Evolutionary conservation across 2,329 filamentous ascomycete genomes (phyloP).

Genomic region (Cadophora luteo-olivacea): DNA sequence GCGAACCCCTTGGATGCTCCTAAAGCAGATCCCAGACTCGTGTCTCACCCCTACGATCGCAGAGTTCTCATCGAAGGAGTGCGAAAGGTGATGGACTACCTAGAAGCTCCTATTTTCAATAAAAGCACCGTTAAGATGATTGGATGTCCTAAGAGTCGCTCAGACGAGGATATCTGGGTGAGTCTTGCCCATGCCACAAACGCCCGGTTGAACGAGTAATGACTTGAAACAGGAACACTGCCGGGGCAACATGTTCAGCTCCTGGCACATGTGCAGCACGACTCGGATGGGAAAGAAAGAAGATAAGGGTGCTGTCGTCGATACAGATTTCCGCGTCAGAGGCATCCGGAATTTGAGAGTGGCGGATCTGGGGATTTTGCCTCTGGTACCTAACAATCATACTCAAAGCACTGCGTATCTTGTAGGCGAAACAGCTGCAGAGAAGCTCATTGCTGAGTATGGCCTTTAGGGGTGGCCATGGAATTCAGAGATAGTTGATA

Average conservation of each 20-base stretch:
- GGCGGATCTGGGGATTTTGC: conserved; percentile 58
- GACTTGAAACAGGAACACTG: conserved; percentile 47
- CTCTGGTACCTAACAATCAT: conserved; percentile 57
- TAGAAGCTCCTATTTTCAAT: conserved; percentile 52
- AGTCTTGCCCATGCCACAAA: conserved; percentile 5
- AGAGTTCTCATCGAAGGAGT: conserved; percentile 56
- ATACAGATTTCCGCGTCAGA: conserved; percentile 54
- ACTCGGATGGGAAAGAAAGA: conserved; percentile 59
- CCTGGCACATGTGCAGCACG: conserved; percentile 64
- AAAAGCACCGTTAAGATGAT: conserved; percentile 52
- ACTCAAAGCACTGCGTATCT: conserved; percentile 60
- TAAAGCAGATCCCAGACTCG: conserved; percentile 66
- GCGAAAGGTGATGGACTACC: conserved; percentile 51
- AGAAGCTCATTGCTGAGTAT: conserved; percentile 56
- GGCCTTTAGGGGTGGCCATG: conserved; percentile 19
- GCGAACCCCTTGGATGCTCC: conserved; percentile 69
- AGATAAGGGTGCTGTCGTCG: conserved; percentile 54
- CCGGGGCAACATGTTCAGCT: conserved; percentile 52
- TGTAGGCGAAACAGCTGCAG: conserved; percentile 57
- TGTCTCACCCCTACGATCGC: conserved; percentile 60
- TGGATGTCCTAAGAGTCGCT: conserved; percentile 52
- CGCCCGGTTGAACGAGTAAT: background rate
- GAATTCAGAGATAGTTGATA: background rate
- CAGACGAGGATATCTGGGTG: conserved; percentile 58
- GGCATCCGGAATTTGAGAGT: conserved; percentile 57